Base-by-base conservation (phyloP, 768 basidiomycete genomes). In the Rhizopogon vinicolor region DNA sequence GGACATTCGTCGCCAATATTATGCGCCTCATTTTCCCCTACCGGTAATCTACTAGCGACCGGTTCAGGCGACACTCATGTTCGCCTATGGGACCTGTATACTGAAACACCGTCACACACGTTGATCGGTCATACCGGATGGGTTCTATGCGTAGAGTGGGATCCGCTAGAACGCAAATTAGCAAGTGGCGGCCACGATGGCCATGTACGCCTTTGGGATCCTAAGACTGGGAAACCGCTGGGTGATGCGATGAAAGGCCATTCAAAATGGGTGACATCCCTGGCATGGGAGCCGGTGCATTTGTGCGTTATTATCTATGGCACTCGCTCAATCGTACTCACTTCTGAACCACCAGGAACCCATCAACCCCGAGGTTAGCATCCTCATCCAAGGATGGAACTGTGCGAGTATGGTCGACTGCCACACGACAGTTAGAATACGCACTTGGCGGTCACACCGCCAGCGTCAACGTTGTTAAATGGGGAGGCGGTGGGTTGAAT, bases 91-190 rank as follows among this genome's bases (percentile, higher is more conserved):
- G 3, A 25, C 3, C 25, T 25, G 49, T 82, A 88, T 64, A 96
- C 91, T 0, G 97, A 99, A 69, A 88, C 85, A 6, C 96, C 97
- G 1, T 91, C 90, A 41, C 88, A 91, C 66, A 87, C 86, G 14
- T 78, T 98, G 16, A 72, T 80, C 0, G 97, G 97, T 0, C 97
- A 99, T 65, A 85, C 85, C 61, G 95, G 94, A 0, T 98, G 95
- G 96, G 93, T 99, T 1, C 78, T 98, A 2, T 98, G 93, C 62
- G 91, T 94, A 4, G 97, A 98, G 65, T 99, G 96, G 95, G 94
- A 98, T 63, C 90, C 91, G 0, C 80, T 91, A 77, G 95, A 98
- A 65, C 76, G 93, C 43, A 87, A 86, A 62, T 73, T 98, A 12
- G 96, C 95, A 0, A 93, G 91, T 3, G 97, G 97, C 1, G 94